Evolutionary conservation across 179 eudicot genomes (phyloP), one percentile per base, ranked within the genome.

Genomic region (Corrigiola litoralis): DNA sequence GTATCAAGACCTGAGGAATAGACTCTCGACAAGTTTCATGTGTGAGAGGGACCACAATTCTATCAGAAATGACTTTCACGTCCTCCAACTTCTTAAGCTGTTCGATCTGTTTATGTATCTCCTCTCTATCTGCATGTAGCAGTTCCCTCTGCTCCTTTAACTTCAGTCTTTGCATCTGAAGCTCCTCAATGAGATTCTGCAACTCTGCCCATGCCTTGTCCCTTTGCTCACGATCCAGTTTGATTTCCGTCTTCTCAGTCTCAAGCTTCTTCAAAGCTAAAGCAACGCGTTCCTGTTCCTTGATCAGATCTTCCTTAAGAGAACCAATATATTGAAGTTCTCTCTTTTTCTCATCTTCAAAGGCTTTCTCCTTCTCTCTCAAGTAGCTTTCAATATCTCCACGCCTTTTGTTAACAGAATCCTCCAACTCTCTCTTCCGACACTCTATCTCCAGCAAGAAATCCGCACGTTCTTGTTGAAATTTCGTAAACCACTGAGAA

Each of bases 171-270:
- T 94, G 97, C 70, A 71, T 67, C 75, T 81, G 79, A 59, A 94
- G 95, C 81, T 90, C 94, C 60, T 86, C 88, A 44, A 94, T 90
- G 63, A 87, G 72, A 64, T 61, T 80, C 51, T 81, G 87, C 52
- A 92, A 69, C 76, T 90, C 99, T 31, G 82, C 80, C 97, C 99
- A 94, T 61, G 89, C 99, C 71, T 67, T 82, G 68, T 82, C 95
- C 70, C 99, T 85, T 70, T 70, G 76, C 71, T 87, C 88, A 28
- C 86, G 86, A 67, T 87, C 97, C 75, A 81, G 54, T 67, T 73
- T 90, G 51, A 94, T 86, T 71, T 84, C 89, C 71, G 68, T 61
- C 68, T 96, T 92, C 75, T 87, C 87, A 27, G 72, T 46, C 45
- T 84, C 89, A 77, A 94, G 90, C 77, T 82, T 84, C 73, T 83